Evolutionary conservation across 805 yeast genomes (phyloP).

Genomic region (Ogataea saltuana): DNA sequence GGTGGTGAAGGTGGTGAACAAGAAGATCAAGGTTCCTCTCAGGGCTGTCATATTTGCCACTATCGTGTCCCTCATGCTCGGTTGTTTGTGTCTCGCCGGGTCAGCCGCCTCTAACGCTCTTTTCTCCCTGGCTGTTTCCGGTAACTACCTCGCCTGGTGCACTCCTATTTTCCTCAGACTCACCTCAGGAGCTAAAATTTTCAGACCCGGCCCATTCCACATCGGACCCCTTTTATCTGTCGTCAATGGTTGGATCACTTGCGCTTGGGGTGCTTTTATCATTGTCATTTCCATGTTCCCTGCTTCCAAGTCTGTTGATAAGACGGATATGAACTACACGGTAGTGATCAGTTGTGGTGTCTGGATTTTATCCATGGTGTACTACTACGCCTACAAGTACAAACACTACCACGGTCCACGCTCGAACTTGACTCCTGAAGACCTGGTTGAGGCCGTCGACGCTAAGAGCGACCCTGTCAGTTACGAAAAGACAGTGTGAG

Average conservation of each 20-base stretch:
- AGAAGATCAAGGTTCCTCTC: slow-evolving; percentile 59
- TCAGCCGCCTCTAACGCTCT: slow-evolving; percentile 65
- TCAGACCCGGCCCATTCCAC: slow-evolving; percentile 67
- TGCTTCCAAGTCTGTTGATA: slow-evolving; percentile 38
- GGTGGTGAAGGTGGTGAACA: slow-evolving; percentile 57
- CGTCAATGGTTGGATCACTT: slow-evolving; percentile 46
- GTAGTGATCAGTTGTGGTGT: slow-evolving; percentile 62
- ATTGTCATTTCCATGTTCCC: slow-evolving; percentile 68
- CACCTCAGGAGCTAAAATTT: slow-evolving; percentile 49
- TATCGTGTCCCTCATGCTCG: slow-evolving; percentile 49
- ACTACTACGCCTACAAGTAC: slow-evolving; percentile 53
- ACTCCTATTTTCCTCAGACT: slow-evolving; percentile 56
- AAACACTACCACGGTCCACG: slow-evolving; percentile 58
- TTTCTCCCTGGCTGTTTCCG: slow-evolving; percentile 62
- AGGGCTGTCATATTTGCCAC: slow-evolving; percentile 62
- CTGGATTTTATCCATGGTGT: slow-evolving; percentile 52
- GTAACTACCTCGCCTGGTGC: slow-evolving; percentile 64
- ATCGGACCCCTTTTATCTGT: slow-evolving; percentile 52
- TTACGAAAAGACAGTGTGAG: background rate
- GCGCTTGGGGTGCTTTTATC: slow-evolving; percentile 51
- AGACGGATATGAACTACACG: slow-evolving; percentile 66
- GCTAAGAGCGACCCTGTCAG: slow-evolving; percentile 3
- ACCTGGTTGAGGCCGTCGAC: slow-evolving; percentile 9
- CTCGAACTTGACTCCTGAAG: slow-evolving; percentile 21
- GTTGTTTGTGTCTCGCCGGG: slow-evolving; percentile 59